Evolutionary conservation across 192 early-diverging fungal species (phyloP).

Genomic region (Funneliformis mosseae): DNA sequence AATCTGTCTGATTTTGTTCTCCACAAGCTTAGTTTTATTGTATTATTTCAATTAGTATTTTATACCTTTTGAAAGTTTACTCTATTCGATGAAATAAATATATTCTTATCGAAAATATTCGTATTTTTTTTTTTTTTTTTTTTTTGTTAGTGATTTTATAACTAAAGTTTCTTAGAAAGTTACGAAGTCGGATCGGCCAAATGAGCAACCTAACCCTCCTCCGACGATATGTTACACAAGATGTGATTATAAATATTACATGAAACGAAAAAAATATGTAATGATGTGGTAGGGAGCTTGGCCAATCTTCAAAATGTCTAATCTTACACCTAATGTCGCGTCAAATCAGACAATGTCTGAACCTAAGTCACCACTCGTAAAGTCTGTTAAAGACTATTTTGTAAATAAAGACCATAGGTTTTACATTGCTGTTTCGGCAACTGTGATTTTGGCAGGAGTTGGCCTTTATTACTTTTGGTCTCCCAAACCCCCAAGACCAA

Average conservation of each 20-base stretch:
- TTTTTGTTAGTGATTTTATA: too few species aligned
- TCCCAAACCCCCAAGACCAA: conserved; percentile 38
- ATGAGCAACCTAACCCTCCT: too few species aligned
- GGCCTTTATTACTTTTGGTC: conserved; percentile 68
- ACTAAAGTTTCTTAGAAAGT: too few species aligned
- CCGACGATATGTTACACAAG: not conserved
- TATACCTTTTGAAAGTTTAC: too few species aligned
- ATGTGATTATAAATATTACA: not conserved
- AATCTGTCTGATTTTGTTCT: not conserved
- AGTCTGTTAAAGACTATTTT: conserved; percentile 51
- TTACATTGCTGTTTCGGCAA: conserved; percentile 64
- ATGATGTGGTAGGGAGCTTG: not conserved
- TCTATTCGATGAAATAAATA: not conserved
- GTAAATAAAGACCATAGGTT: conserved; percentile 72
- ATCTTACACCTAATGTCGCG: conserved; percentile 11
- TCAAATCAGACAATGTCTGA: conserved; percentile 9
- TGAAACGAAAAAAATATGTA: not conserved
- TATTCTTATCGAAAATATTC: too few species aligned
- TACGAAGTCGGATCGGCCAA: too few species aligned
- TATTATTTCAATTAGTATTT: too few species aligned
- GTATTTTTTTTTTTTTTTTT: too few species aligned
- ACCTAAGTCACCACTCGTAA: not conserved
- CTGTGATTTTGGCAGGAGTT: conserved; percentile 59
- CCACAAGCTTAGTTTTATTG: too few species aligned
- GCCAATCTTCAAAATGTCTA: not conserved